Evolutionary conservation across 139 green algal genomes (phyloP), one percentile per base, ranked within the genome.

Genomic region (Chlorella sp.): DNA sequence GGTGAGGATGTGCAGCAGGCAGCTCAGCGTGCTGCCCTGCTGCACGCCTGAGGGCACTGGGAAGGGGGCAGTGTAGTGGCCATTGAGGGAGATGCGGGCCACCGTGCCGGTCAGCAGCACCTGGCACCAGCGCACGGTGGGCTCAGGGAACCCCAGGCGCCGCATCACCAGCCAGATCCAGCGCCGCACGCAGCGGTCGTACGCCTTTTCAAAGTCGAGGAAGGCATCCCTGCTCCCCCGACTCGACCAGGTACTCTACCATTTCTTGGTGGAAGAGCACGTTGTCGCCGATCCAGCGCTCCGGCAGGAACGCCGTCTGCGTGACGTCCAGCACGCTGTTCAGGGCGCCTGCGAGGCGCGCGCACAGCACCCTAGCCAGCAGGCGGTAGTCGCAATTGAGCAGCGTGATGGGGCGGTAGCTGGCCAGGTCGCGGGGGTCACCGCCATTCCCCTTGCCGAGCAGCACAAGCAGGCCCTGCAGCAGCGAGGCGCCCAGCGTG

Each of bases 121-220:
- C 0, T 40, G 42, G 8, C 71, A 71, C 77, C 71, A 79, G 1
- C 21, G 15, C 1, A 77, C 25, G 21, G 46, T 17, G 14, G 46
- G 46, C 46, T 55, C 46, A 55, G 46, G 46, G 46, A 55, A 55
- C 17, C 14, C 46, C 46, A 55, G 14, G 17, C 46, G 46, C 46
- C 17, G 46, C 17, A 55, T 55, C 14, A 55, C 46, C 46, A 27
- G 46, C 14, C 17, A 55, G 46, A 55, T 55, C 46, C 46, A 55
- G 46, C 46, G 14, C 46, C 46, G 46, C 46, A 55, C 46, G 14
- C 14, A 14, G 14, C 46, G 46, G 40, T 79, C 71, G 55, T 79
- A 83, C 0, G 78, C 71, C 29, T 79, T 82, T 36, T 38, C 23
- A 17, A 79, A 79, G 23, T 79, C 77, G 6, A 83, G 58, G 12